Percentiles rank a stretch among this genome's conserved stretches.
Conservation (phyloP, 345 rosid genomes). For the Ailanthus altissimus region DNA sequence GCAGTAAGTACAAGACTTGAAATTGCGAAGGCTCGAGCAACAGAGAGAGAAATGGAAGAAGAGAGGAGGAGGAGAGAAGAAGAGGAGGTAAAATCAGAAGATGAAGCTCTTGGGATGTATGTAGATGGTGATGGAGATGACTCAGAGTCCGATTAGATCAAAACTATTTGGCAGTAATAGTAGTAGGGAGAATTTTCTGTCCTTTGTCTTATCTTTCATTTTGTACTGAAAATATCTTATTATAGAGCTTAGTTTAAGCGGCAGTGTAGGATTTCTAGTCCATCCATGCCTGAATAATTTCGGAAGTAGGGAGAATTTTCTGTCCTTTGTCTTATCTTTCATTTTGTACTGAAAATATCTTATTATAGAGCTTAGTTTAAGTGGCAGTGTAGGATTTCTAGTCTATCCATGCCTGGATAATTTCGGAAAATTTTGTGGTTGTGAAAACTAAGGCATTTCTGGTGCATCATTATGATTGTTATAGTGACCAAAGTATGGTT, state of each 20-base stretch:
- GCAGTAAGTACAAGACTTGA: slow-evolving; percentile 70
- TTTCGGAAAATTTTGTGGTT: not conserved
- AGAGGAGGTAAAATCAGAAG: slow-evolving; percentile 30
- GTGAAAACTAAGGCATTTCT: too few species aligned
- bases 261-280: not conserved
- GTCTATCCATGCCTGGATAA: not conserved
- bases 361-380: not conserved
- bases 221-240: not conserved
- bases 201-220: not conserved
- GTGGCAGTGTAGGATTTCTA: not conserved
- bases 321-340: not conserved
- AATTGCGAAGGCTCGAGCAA: slow-evolving; percentile 58
- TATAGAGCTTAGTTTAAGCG: not conserved
- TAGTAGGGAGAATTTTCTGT: not conserved
- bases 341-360: not conserved
- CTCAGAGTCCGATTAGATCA: slow-evolving; percentile 44
- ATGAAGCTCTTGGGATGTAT: slow-evolving; percentile 34
- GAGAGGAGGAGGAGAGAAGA: slow-evolving; percentile 42
- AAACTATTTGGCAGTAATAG: not conserved
- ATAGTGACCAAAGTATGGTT: too few species aligned
- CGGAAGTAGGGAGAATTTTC: not conserved
- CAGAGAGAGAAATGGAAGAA: slow-evolving; percentile 66
- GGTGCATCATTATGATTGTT: too few species aligned
- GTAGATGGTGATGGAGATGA: slow-evolving; percentile 47
- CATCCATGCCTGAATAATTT: too few species aligned